A percentile compares a stretch with the other conserved stretches of the same genome.
Evolutionary conservation across 495 filamentous ascomycete species (phyloP).

Genomic region (Ascodesmis nigricans): DNA sequence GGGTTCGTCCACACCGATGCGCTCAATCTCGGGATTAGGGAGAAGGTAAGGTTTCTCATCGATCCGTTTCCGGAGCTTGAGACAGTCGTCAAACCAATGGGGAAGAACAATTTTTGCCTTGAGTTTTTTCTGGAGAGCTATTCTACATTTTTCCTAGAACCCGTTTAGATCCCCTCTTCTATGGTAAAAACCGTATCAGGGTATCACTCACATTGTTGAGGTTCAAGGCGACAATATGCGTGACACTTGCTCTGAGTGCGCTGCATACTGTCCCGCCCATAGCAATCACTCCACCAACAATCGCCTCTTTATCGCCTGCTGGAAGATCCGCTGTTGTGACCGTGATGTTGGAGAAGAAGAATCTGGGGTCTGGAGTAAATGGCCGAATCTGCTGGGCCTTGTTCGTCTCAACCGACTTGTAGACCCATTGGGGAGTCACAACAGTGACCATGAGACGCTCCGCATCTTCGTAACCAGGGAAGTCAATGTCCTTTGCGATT

Average conservation of each 20-base stretch:
- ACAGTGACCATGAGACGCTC: slow-evolving; percentile 57
- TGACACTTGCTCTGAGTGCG: slow-evolving; percentile 46
- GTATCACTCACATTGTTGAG: slow-evolving; percentile 32
- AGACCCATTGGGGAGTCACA: slow-evolving; percentile 64
- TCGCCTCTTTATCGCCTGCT: slow-evolving; percentile 71
- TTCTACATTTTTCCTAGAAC: slow-evolving; percentile 40
- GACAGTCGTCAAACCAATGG: slow-evolving; percentile 96
- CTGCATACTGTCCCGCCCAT: slow-evolving; percentile 65
- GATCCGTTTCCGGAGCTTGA: slow-evolving; percentile 72
- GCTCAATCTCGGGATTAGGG: slow-evolving; percentile 55
- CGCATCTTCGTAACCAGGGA: slow-evolving; percentile 54
- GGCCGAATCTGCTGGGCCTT: slow-evolving; percentile 58
- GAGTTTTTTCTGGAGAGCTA: slow-evolving; percentile 38
- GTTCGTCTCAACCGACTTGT: slow-evolving; percentile 38
- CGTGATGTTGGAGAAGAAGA: slow-evolving; percentile 69
- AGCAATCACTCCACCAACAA: slow-evolving; percentile 70
- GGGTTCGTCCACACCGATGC: slow-evolving; percentile 7
- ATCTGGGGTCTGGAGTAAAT: slow-evolving; percentile 70
- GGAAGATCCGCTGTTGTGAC: slow-evolving; percentile 59
- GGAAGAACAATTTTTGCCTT: slow-evolving; percentile 72
- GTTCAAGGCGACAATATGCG: slow-evolving; percentile 72
- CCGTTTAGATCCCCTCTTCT: not conserved
- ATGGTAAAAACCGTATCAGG: not conserved
- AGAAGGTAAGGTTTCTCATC: slow-evolving; percentile 70
- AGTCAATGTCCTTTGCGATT: slow-evolving; percentile 65